phyloP scores from a whole-genome alignment of 1,284 basidiomycete species.

The Tausonia pullulans region DNA sequence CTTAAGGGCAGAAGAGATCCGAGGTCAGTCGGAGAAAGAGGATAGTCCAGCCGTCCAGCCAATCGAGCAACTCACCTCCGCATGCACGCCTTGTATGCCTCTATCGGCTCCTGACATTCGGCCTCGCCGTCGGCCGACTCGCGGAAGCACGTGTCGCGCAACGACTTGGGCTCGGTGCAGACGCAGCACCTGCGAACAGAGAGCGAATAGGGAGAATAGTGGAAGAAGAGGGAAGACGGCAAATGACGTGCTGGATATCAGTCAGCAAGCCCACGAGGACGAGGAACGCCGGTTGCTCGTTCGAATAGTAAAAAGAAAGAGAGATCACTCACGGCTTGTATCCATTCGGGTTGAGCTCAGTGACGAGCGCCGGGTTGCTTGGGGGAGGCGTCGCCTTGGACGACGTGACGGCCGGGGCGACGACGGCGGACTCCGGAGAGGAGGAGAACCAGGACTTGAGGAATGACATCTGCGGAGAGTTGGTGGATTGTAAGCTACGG shows the following conservation, averaged over 20 bases:
- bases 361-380: constrained; percentile 9
- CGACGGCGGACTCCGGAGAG: neutral
- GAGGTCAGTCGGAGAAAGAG: neutral
- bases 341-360: constrained; percentile 15
- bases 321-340: constrained; percentile 13
- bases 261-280: neutral
- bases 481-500: too few relatives aligned
- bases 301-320: too few relatives aligned
- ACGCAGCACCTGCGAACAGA: constrained; percentile 58
- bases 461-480: neutral
- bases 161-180: constrained; percentile 84
- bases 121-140: constrained; percentile 62
- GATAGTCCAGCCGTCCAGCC: constrained; percentile 26
- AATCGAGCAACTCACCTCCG: constrained; percentile 35
- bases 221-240: neutral
- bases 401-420: neutral
- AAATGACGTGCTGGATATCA: neutral
- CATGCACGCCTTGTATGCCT: constrained; percentile 83
- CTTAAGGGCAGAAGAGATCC: neutral
- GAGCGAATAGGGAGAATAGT: neutral
- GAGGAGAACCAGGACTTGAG: constrained; percentile 1
- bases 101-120: constrained; percentile 68
- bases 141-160: constrained; percentile 87
- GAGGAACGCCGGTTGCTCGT: neutral
- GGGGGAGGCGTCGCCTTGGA: constrained; percentile 14